Conservation (phyloP, 2,329 filamentous ascomycete species). For the Fragosphaeria purpurea region DNA sequence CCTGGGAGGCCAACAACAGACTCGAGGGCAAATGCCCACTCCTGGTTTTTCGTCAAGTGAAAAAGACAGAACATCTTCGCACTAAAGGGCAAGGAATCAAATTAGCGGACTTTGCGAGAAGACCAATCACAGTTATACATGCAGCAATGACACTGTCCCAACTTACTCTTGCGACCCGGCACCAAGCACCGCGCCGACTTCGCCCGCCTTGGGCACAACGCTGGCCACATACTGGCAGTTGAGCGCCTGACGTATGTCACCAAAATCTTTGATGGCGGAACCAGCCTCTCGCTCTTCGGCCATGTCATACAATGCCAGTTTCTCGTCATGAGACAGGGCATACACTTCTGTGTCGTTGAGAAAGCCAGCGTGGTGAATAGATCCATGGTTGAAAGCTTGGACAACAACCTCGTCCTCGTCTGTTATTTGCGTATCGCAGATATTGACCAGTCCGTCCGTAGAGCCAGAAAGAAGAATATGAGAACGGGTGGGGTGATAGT, state of each 20-base stretch:
- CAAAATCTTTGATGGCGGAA: slow-evolving; percentile 47
- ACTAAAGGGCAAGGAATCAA: slow-evolving; percentile 22
- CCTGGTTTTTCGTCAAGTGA: slow-evolving; percentile 42
- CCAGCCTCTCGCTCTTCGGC: slow-evolving; percentile 54
- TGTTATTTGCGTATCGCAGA: slow-evolving; percentile 59
- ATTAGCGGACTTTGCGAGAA: background rate
- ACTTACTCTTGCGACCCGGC: slow-evolving; percentile 58
- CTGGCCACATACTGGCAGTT: slow-evolving; percentile 66
- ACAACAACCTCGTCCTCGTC: slow-evolving; percentile 71
- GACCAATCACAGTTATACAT: too few relatives aligned
- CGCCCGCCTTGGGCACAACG: slow-evolving; percentile 49
- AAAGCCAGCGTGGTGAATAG: slow-evolving; percentile 67
- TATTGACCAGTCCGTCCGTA: slow-evolving; percentile 69
- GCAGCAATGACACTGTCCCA: background rate
- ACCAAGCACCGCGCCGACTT: slow-evolving; percentile 48
- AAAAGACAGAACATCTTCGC: slow-evolving; percentile 49
- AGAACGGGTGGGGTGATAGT: slow-evolving; percentile 50
- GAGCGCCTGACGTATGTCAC: slow-evolving; percentile 57
- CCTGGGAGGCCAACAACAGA: slow-evolving; percentile 50
- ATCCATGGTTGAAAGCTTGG: slow-evolving; percentile 70
- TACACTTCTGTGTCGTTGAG: slow-evolving; percentile 55
- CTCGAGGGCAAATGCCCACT: slow-evolving; percentile 46
- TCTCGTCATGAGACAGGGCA: slow-evolving; percentile 69
- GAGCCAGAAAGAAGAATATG: slow-evolving; percentile 63
- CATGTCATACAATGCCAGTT: slow-evolving; percentile 61